Conservation (phyloP, 768 basidiomycete genomes). For the Collybia nuda region DNA sequence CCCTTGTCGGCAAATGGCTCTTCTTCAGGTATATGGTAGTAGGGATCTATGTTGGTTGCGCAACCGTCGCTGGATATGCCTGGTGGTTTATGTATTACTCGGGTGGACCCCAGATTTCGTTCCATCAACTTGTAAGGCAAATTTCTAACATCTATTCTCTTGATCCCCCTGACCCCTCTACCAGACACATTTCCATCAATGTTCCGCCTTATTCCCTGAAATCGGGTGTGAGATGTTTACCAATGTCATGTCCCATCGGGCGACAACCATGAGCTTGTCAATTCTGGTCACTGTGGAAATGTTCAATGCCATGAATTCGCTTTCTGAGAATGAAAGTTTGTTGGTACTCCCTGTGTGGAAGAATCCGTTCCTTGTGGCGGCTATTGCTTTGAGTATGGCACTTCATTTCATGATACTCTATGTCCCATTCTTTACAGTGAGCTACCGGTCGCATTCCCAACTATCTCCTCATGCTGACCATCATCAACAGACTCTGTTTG, state of each 20-base stretch:
- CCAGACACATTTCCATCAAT: conserved; percentile 97
- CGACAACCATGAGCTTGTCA: conserved; percentile 95
- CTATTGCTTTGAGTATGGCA: conserved; percentile 88
- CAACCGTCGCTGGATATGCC: conserved; percentile 96
- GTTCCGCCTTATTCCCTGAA: conserved; percentile 76
- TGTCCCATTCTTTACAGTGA: conserved; percentile 92
- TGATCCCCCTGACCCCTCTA: conserved; percentile 1
- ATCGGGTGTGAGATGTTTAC: conserved; percentile 97
- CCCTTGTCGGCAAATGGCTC: conserved; percentile 89
- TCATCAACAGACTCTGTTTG: conserved; percentile 69
- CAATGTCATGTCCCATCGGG: conserved; percentile 78
- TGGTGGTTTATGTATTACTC: conserved; percentile 98
- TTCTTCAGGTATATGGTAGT: conserved; percentile 96
- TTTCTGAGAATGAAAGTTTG: conserved; percentile 96
- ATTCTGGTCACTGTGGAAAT: conserved; percentile 96
- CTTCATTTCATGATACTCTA: conserved; percentile 95
- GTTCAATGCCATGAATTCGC: conserved; percentile 98
- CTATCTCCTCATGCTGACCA: neutral
- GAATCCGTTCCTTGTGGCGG: conserved; percentile 89
- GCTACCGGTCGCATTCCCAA: conserved; percentile 21
- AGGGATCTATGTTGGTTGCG: conserved; percentile 90
- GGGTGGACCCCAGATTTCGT: conserved; percentile 90
- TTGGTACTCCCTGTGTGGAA: conserved; percentile 89
- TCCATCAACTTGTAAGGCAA: conserved; percentile 81
- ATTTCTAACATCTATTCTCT: conserved; percentile 1